Evolutionary conservation across 2,329 filamentous ascomycete species (phyloP).

Genomic region (Penicillium sp.): DNA sequence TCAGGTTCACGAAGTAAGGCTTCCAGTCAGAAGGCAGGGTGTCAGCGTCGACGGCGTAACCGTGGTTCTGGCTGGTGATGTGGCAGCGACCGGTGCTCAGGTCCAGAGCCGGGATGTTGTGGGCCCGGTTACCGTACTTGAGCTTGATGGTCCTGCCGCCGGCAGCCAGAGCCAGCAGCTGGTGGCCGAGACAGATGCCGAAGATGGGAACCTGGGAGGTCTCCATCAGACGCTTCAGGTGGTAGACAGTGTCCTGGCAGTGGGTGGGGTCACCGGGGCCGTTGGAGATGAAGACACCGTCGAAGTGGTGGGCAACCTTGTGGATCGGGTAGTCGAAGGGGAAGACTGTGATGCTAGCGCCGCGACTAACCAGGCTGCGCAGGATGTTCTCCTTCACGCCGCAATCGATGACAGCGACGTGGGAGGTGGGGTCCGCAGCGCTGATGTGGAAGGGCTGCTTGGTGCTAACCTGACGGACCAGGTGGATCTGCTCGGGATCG

Average conservation of each 20-base stretch:
- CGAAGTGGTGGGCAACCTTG: slow-evolving; percentile 96
- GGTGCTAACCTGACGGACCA: slow-evolving; percentile 93
- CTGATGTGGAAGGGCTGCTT: slow-evolving; percentile 96
- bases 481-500: slow-evolving; percentile 93
- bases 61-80: slow-evolving; percentile 98
- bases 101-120: slow-evolving; percentile 96
- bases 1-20: slow-evolving; percentile 98
- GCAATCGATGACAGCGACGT: slow-evolving; percentile 93
- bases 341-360: slow-evolving; percentile 88
- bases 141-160: slow-evolving; percentile 92
- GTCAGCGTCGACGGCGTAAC: slow-evolving; percentile 84
- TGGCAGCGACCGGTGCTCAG: slow-evolving; percentile 95
- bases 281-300: slow-evolving; percentile 98
- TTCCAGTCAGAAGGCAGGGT: slow-evolving; percentile 84
- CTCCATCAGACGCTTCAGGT: slow-evolving; percentile 85
- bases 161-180: slow-evolving; percentile 83
- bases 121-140: slow-evolving; percentile 97
- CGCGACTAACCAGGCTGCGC: slow-evolving; percentile 84
- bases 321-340: slow-evolving; percentile 97
- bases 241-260: slow-evolving; percentile 90
- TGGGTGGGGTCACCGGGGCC: slow-evolving; percentile 97
- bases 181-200: slow-evolving; percentile 96
- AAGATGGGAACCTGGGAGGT: slow-evolving; percentile 87
- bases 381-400: slow-evolving; percentile 99
- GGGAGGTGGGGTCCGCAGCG: slow-evolving; percentile 74